Base-by-base conservation (phyloP, 208 protist species). In the Trypanosoma congolense region DNA sequence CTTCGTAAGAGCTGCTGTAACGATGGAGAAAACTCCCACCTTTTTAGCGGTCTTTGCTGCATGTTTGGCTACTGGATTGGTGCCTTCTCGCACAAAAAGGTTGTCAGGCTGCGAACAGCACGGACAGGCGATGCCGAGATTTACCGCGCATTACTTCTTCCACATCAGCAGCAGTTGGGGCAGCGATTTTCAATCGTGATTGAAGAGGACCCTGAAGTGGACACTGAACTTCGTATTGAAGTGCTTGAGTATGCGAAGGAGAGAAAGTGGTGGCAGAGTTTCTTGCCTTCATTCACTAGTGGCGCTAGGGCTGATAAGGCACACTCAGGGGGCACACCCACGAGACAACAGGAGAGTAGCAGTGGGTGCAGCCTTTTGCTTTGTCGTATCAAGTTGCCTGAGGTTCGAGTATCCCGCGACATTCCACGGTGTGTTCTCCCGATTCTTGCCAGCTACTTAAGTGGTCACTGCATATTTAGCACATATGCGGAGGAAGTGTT, bases 401-500 rank as follows among this genome's bases (percentile, higher is more conserved):
- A 90, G 56, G 61, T 48, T 42, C 87, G 87, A 6, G 73, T 90
- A 25, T 87, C 83, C 52, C 70, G 79, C 38, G 38, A 75, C 21
- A 18, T 88, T 38, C 87, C 87, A 0, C 69, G 78, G 0, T 46
- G 53, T 4, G 77, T 91, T 33, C 69, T 74, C 9, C 80, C 83
- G 46, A 61, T 81, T 56, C 57, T 76, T 38, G 79, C 67, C 8
- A 80, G 80, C 0, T 70, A 83, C 61, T 77, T 70, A 2, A 65
- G 74, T 26, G 72, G 73, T 44, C 77, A 78, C 30, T 59, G 61
- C 2, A 63, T 90, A 3, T 67, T 71, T 24, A 62, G 60, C 42
- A 78, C 80, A 24, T 87, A 74, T 48, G 83, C 86, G 1, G 72
- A 87, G 64, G 86, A 90, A 42, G 36, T 90, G 19, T 38, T 52